These are phyloP conservation scores for Rhododendron ovatum DNA, from an alignment of 148 eudicot species.

Conservation along the genomic window DNA sequence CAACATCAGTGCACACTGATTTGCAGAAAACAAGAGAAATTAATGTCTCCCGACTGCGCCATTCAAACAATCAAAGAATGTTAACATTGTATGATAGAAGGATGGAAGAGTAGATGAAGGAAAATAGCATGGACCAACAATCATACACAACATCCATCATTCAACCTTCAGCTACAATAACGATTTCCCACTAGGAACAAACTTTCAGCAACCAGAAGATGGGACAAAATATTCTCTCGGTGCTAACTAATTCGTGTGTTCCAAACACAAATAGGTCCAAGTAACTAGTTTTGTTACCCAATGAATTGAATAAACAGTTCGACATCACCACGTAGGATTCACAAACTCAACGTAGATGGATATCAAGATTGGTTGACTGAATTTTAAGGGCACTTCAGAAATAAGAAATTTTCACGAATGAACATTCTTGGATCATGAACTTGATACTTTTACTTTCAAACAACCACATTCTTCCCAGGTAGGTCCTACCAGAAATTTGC, in stretches of 20 bases:
- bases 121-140: not conserved
- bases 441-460: not conserved
- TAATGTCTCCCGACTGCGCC: not conserved
- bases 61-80: not conserved
- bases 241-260: not conserved
- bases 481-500: not conserved
- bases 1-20: conserved; percentile 4
- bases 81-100: not conserved
- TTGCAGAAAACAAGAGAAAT: not conserved
- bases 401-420: not conserved
- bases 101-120: not conserved
- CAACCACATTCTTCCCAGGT: not conserved
- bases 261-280: not conserved
- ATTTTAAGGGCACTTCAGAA: not conserved
- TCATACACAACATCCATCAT: not conserved
- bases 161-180: not conserved
- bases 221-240: not conserved
- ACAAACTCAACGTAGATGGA: not conserved
- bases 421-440: not conserved
- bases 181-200: not conserved
- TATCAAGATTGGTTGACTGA: not conserved
- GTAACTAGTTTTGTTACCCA: not conserved
- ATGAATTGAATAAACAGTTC: not conserved
- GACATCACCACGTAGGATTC: not conserved
- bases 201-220: not conserved